Evolutionary conservation across 1,284 basidiomycete genomes (phyloP).

Genomic region (Ganoderma boninense): DNA sequence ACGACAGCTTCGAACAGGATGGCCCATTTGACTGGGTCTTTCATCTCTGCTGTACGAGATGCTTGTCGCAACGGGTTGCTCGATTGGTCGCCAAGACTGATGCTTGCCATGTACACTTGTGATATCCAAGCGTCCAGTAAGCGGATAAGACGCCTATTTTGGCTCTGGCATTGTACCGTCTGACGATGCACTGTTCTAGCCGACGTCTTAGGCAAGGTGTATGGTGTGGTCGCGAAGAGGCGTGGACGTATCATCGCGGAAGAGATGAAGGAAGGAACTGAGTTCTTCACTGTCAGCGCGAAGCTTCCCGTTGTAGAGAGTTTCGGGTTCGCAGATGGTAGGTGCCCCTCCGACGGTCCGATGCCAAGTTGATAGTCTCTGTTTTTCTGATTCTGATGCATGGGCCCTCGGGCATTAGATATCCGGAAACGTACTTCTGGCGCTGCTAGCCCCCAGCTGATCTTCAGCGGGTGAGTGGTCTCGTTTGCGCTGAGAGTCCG

Average conservation of each 20-base stretch:
- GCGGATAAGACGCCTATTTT: slow-evolving; percentile 40
- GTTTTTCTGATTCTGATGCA: not conserved
- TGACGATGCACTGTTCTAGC: slow-evolving; percentile 54
- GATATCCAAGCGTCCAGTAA: slow-evolving; percentile 97
- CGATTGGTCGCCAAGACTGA: slow-evolving; percentile 97
- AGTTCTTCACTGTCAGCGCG: slow-evolving; percentile 93
- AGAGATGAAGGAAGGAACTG: slow-evolving; percentile 98
- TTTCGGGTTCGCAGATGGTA: slow-evolving; percentile 98
- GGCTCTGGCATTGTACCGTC: too few species aligned
- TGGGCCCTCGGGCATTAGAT: slow-evolving; percentile 56
- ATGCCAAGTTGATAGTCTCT: not conserved
- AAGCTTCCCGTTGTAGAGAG: slow-evolving; percentile 96
- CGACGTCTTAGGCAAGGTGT: slow-evolving; percentile 98
- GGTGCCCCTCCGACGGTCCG: slow-evolving; percentile 14
- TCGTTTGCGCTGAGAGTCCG: not conserved
- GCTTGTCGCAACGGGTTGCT: slow-evolving; percentile 89
- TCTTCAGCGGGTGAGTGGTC: slow-evolving; percentile 86
- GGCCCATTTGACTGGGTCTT: slow-evolving; percentile 83
- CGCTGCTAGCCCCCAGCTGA: slow-evolving; percentile 95
- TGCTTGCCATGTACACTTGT: slow-evolving; percentile 99
- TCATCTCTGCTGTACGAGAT: slow-evolving; percentile 91
- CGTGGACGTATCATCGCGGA: slow-evolving; percentile 94
- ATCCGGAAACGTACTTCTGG: slow-evolving; percentile 97
- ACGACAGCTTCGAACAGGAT: slow-evolving; percentile 38
- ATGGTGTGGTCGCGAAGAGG: slow-evolving; percentile 92